Base-by-base conservation (phyloP, 106 monocot species). In the Xerophyta viscosa region DNA sequence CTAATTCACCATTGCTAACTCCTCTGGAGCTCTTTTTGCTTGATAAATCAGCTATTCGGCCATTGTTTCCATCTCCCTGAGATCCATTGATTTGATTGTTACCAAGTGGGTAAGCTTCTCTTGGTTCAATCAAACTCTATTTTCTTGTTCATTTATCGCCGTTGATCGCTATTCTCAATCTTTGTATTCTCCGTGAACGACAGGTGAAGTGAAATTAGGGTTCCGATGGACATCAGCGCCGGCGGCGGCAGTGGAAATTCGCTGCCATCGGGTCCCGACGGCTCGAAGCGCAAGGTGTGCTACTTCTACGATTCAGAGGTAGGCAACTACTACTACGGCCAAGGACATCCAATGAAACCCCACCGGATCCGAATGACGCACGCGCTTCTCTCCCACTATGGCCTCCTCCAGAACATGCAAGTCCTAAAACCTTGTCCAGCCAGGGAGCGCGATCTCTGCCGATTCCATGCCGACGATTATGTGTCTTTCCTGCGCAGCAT, bases 251-350 rank as follows among this genome's bases (percentile, higher is more conserved):
- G 66, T 20, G 78, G 84, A 1, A 84, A 75, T 64, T 84, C 84
- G 11, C 64, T 78, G 6, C 59, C 78, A 20, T 63, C 70, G 19
- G 66, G 70, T 6, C 30, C 71, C 30, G 84, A 84, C 36, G 84
- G 48, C 14, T 37, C 61, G 30, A 84, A 84, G 71, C 70, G 84
- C 28, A 70, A 68, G 25, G 84, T 84, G 6, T 84, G 84, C 74
- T 84, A 84, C 84, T 84, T 84, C 55, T 84, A 84, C 75, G 84
- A 84, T 56, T 45, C 62, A 15, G 84, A 84, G 22, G 74, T 84
- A 9, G 84, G 84, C 23, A 84, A 84, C 70, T 84, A 84, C 78
- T 84, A 84, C 71, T 84, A 84, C 62, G 84, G 84, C 15, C 84
- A 84, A 31, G 84, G 84, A 5, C 84, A 84, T 37, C 84, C 84